phyloP scores from a whole-genome alignment of 495 filamentous ascomycete genomes.

The Usnea hakonensis region DNA sequence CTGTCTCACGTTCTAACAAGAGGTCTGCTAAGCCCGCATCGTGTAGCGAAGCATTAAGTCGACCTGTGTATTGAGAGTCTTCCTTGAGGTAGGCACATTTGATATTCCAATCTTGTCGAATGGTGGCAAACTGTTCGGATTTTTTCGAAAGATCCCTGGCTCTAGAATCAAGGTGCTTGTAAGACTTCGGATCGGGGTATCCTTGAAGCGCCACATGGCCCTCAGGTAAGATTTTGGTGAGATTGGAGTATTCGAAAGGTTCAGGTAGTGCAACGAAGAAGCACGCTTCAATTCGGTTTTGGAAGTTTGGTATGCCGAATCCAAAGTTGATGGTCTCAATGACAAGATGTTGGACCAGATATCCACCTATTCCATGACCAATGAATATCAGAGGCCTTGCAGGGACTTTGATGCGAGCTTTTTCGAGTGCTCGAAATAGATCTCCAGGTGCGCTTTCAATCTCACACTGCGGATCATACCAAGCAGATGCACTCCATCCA shows the following conservation, averaged over 20 bases:
- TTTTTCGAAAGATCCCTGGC: background rate
- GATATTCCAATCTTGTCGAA: slow-evolving; percentile 2
- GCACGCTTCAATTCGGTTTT: slow-evolving; percentile 10
- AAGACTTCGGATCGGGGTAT: background rate
- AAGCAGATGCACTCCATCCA: slow-evolving; percentile 13
- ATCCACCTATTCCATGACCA: slow-evolving; percentile 13
- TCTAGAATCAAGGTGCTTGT: background rate
- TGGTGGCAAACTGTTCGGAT: background rate
- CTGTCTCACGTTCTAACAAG: background rate
- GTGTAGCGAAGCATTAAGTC: background rate
- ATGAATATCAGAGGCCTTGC: slow-evolving; percentile 8
- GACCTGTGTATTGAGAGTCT: background rate
- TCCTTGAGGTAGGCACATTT: slow-evolving; percentile 3
- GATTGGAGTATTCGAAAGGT: background rate
- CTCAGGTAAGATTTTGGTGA: slow-evolving; percentile 1
- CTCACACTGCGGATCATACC: background rate
- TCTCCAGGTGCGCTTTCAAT: background rate
- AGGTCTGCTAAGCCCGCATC: background rate
- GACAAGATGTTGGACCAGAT: slow-evolving; percentile 14
- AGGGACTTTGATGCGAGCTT: background rate
- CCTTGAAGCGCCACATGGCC: background rate
- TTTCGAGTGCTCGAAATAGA: background rate
- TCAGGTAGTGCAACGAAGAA: slow-evolving; percentile 15
- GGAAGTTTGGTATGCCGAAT: slow-evolving; percentile 1
- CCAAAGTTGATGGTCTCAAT: slow-evolving; percentile 9